Base-by-base conservation (phyloP, 148 eudicot species). In the Arctostaphylos glauca region DNA sequence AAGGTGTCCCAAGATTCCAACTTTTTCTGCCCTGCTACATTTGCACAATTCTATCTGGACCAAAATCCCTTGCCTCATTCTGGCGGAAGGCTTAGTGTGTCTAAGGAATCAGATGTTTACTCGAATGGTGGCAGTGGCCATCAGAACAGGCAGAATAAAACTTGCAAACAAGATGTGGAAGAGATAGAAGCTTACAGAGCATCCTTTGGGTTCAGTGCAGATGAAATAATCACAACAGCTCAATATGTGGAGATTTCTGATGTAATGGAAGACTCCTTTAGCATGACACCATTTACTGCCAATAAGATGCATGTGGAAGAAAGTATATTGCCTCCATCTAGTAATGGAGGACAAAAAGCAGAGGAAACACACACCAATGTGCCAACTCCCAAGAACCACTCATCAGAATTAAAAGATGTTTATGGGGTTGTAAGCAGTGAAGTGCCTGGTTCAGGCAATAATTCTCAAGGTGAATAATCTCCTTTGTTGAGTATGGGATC, bases 161-260 rank as follows among this genome's bases (percentile, higher is more conserved):
- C 83, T 64, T 83, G 53, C 76, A 94, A 91, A 89, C 95, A 91
- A 82, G 99, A 96, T 80, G 97, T 82, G 46, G 99, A 96, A 86
- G 99, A 96, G 83, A 59, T 94, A 38, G 99, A 96, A 85, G 99
- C 99, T 55, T 96, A 96, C 86, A 90, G 99, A 87, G 98, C 98
- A 81, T 96, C 99, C 31, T 96, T 96, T 85, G 99, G 99, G 66
- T 96, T 96, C 86, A 96, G 99, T 91, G 99, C 99, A 56, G 99
- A 96, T 89, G 99, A 96, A 82, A 93, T 96, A 84, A 90, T 92
- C 81, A 88, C 93, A 47, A 96, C 98, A 58, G 74, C 95, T 73
- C 94, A 96, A 13, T 96, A 96, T 87, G 98, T 94, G 74, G 98
- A 96, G 86, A 94, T 96, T 60, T 86, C 94, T 82, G 94, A 96